These are phyloP conservation scores for Starmerella vitae DNA, from an alignment of 805 yeast genomes.

Conservation along the genomic window DNA sequence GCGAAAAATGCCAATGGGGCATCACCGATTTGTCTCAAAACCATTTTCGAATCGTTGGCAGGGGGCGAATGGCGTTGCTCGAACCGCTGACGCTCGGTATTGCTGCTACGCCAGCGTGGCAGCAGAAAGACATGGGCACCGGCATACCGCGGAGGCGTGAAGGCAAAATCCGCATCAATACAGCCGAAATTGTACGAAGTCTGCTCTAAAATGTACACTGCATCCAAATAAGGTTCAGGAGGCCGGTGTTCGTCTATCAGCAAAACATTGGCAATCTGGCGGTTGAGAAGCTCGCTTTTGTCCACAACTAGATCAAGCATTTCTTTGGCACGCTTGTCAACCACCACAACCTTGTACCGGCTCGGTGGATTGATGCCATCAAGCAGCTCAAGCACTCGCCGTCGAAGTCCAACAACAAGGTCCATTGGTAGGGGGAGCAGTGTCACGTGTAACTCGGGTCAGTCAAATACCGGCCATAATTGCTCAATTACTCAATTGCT, in stretches of 20 bases:
- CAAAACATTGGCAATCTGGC: slow-evolving; percentile 40
- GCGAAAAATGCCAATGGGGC: slow-evolving; percentile 46
- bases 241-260: slow-evolving; percentile 47
- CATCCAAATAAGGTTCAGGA: slow-evolving; percentile 55
- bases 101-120: slow-evolving; percentile 34
- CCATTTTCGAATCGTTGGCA: slow-evolving; percentile 5
- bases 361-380: slow-evolving; percentile 34
- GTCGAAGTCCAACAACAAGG: slow-evolving; percentile 1
- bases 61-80: slow-evolving; percentile 21
- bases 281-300: slow-evolving; percentile 28
- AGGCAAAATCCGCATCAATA: slow-evolving; percentile 56
- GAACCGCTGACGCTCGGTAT: slow-evolving; percentile 19
- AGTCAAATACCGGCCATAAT: neutral
- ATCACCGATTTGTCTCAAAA: slow-evolving; percentile 27
- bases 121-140: slow-evolving; percentile 60
- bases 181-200: slow-evolving; percentile 57
- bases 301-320: slow-evolving; percentile 27
- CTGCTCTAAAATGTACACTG: slow-evolving; percentile 67
- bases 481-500: too few relatives aligned
- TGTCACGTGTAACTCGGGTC: neutral
- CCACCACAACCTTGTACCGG: slow-evolving; percentile 28
- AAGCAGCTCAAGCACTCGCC: slow-evolving; percentile 27
- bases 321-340: slow-evolving; percentile 23
- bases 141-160: slow-evolving; percentile 57
- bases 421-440: slow-evolving; percentile 1